Evolutionary conservation across 257 asterid genomes (phyloP), one percentile per base, ranked within the genome.

Genomic region (Voacanga thouarsii): DNA sequence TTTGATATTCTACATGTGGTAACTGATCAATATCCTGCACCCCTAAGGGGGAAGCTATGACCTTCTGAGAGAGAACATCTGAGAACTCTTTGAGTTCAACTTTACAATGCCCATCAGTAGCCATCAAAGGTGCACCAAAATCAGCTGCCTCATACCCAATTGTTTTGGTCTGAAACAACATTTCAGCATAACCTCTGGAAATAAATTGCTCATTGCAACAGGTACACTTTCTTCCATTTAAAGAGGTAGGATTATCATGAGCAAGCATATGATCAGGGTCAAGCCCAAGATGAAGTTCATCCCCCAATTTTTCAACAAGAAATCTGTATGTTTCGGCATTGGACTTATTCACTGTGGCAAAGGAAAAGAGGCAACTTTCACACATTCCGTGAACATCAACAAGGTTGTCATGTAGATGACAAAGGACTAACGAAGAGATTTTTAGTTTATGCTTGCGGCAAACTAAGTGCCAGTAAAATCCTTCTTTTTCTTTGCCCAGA

Each of bases 391-490:
- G 96, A 79, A 84, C 89, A 85, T 92, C 90, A 69, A 83, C 91
- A 49, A 88, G 90, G 73, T 82, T 91, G 67, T 81, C 57, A 71
- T 90, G 96, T 75, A 77, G 82, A 79, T 75, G 88, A 82, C 93
- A 90, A 65, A 78, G 84, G 72, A 88, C 85, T 78, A 88, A 77
- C 5, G 96, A 89, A 24, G 97, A 88, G 61, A 91, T 79, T 63
- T 85, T 82, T 9, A 80, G 67, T 87, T 91, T 93, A 88, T 93
- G 98, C 26, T 77, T 78, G 41, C 78, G 69, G 90, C 98, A 93
- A 68, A 93, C 69, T 49, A 93, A 85, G 77, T 90, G 90, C 94
- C 90, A 88, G 79, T 84, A 84, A 81, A 90, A 90, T 37, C 86
- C 88, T 44, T 75, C 70, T 21, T 84, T 83, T 72, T 89, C 88